A percentile compares a stretch with the other conserved stretches of the same genome.
Conservation (phyloP, 805 yeast species). For the Spathaspora arborariae region DNA sequence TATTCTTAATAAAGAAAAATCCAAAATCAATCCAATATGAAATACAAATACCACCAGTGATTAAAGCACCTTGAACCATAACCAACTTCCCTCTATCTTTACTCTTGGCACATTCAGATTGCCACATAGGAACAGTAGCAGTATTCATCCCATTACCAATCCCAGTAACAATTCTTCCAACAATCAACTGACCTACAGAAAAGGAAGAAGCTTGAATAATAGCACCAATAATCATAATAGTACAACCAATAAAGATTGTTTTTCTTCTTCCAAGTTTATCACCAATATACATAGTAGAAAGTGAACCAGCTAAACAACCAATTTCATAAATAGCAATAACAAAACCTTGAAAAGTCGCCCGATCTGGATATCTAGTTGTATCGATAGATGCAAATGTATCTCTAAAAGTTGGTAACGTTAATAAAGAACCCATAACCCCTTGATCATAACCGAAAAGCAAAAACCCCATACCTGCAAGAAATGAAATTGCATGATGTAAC, state of each 20-base stretch:
- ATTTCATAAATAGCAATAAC: constrained; percentile 65
- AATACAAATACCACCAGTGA: constrained; percentile 66
- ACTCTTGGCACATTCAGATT: constrained; percentile 43
- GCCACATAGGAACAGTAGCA: constrained; percentile 46
- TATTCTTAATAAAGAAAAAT: constrained; percentile 54
- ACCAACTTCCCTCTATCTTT: constrained; percentile 39
- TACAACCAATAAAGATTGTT: constrained; percentile 32
- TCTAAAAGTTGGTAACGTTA: constrained; percentile 4
- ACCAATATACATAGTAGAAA: constrained; percentile 37
- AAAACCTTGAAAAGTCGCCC: constrained; percentile 53
- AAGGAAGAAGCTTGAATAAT: constrained; percentile 34
- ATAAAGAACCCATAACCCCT: constrained; percentile 53
- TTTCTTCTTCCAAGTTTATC: constrained; percentile 42
- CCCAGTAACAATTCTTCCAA: constrained; percentile 51
- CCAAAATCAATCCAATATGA: constrained; percentile 65
- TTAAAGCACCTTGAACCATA: constrained; percentile 46
- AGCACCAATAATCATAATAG: constrained; percentile 39
- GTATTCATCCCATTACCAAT: constrained; percentile 41
- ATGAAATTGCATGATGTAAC: constrained; percentile 9
- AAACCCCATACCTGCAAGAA: constrained; percentile 45
- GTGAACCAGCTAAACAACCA: constrained; percentile 52
- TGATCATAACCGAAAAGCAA: constrained; percentile 75
- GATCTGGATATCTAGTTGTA: background rate
- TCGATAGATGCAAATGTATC: constrained; percentile 1
- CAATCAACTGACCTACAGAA: constrained; percentile 67